phyloP scores from a whole-genome alignment of 257 asterid genomes.

The Echites panduratus region DNA sequence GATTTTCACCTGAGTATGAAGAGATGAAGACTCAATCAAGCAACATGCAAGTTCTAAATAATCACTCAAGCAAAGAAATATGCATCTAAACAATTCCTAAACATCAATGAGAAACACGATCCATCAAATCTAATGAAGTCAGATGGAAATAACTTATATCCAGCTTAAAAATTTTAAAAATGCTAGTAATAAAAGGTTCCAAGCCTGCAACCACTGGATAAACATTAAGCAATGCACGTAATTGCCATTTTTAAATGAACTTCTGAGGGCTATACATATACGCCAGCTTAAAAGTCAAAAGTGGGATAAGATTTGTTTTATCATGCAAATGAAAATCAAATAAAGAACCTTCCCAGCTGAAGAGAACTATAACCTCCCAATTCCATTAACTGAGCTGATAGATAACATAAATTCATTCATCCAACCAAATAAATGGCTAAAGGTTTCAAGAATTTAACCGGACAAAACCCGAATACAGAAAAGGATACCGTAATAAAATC shows the following conservation, averaged over 20 bases:
- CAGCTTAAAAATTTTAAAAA: neutral
- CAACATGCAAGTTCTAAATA: neutral
- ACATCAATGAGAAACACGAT: neutral
- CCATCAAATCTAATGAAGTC: neutral
- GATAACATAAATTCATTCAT: neutral
- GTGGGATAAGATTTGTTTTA: constrained; percentile 3
- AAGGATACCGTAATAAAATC: neutral
- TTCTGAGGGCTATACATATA: neutral
- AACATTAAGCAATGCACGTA: neutral
- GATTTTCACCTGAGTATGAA: neutral
- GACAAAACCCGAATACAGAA: neutral
- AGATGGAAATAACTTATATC: neutral
- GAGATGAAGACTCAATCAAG: neutral
- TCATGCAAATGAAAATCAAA: neutral
- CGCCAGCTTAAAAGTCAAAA: neutral
- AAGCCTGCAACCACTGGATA: neutral
- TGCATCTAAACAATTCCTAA: neutral
- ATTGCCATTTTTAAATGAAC: neutral
- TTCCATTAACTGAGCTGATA: neutral
- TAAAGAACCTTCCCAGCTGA: neutral
- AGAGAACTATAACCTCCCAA: neutral
- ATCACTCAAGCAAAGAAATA: neutral
- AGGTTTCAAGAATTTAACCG: neutral
- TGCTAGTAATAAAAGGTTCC: neutral
- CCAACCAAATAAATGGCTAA: neutral